Evolutionary conservation across 2,329 filamentous ascomycete genomes (phyloP).

Genomic region (Rhinocladiella mackenziei): DNA sequence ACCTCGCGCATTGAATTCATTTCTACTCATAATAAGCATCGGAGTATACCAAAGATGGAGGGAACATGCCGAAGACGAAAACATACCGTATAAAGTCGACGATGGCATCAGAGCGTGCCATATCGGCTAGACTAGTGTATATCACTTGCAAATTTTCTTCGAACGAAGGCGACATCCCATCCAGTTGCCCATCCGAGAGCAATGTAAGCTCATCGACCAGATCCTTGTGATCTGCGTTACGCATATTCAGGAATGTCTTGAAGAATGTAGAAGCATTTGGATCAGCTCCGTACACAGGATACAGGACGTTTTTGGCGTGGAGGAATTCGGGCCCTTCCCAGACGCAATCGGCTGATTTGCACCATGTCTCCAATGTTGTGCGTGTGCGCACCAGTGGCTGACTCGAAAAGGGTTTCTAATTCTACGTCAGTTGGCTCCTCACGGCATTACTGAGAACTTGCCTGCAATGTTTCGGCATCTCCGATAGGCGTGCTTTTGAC

Average conservation of each 20-base stretch:
- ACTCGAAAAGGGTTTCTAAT: conserved; percentile 6
- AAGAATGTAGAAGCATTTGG: conserved; percentile 11
- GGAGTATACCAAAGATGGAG: too few relatives aligned
- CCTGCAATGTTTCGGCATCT: conserved; percentile 6
- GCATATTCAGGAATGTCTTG: conserved; percentile 14
- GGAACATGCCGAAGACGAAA: background rate
- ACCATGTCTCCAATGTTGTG: conserved; percentile 8
- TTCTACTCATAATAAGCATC: conserved; percentile 2
- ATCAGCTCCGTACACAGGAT: conserved; percentile 12
- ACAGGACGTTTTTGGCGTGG: conserved; percentile 9
- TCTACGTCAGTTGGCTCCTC: conserved; percentile 3
- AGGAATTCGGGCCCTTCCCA: conserved; percentile 17
- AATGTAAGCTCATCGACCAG: conserved; percentile 18
- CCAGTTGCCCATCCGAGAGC: background rate
- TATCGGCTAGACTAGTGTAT: conserved; percentile 6
- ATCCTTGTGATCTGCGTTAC: conserved; percentile 6
- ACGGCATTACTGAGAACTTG: conserved; percentile 2
- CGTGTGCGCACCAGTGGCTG: conserved; percentile 6
- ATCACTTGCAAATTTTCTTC: conserved; percentile 1
- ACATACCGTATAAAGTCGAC: conserved; percentile 9
- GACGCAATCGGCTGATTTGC: conserved; percentile 13
- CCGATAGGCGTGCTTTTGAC: conserved; percentile 8
- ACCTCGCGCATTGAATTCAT: conserved; percentile 5
- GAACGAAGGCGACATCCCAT: background rate
- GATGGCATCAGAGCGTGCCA: conserved; percentile 5